These are phyloP conservation scores for Leccinum griseonigrum DNA, from an alignment of 1,284 basidiomycete genomes.

Conservation along the genomic window DNA sequence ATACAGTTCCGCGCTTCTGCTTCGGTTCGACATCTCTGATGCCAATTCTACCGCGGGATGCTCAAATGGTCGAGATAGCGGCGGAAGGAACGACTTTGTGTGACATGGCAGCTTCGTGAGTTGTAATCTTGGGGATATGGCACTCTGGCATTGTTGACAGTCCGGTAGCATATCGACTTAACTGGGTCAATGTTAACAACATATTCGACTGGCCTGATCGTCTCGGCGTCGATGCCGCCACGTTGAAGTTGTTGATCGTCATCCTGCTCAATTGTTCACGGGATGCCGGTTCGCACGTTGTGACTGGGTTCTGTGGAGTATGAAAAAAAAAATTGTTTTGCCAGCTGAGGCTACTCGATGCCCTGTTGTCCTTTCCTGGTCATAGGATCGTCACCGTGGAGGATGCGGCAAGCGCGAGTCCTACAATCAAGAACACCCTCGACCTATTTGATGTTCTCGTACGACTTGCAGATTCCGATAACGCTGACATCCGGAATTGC, in stretches of 20 bases:
- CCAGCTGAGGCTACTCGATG: constrained; percentile 86
- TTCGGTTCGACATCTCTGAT: constrained; percentile 71
- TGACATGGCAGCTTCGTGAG: constrained; percentile 75
- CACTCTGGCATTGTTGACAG: constrained; percentile 17
- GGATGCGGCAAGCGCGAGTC: constrained; percentile 78
- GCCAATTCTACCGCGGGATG: constrained; percentile 53
- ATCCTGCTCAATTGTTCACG: constrained; percentile 72
- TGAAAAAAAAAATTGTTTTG: constrained; percentile 52
- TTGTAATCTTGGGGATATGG: constrained; percentile 11
- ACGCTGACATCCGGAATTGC: constrained; percentile 65
- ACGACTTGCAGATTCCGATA: constrained; percentile 69
- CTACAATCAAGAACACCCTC: constrained; percentile 77
- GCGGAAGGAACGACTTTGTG: constrained; percentile 68
- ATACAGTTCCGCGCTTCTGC: constrained; percentile 65
- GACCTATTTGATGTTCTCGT: constrained; percentile 91
- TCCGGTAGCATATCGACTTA: constrained; percentile 54
- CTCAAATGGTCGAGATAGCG: constrained; percentile 68
- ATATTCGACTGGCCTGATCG: constrained; percentile 81
- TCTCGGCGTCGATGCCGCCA: constrained; percentile 78
- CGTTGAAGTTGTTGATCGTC: constrained; percentile 77
- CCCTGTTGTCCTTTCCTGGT: constrained; percentile 83
- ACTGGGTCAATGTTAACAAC: constrained; percentile 66
- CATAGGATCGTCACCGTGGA: constrained; percentile 82
- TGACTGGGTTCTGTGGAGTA: constrained; percentile 82
- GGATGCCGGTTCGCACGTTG: constrained; percentile 69